Conservation (phyloP, 148 eudicot species). For the Chenopodium suecicum region DNA sequence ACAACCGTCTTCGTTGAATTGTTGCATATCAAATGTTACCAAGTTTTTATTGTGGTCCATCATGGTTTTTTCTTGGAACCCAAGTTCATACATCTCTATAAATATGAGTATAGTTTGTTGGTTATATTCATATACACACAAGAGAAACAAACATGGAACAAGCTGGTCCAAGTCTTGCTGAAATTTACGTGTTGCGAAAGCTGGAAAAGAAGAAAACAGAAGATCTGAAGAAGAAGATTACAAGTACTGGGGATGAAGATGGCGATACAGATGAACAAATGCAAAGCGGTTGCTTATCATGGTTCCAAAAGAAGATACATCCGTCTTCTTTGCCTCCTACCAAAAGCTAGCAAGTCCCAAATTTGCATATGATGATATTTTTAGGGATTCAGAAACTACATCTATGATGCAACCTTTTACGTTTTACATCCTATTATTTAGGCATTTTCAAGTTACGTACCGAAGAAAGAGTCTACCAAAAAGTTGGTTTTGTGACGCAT, state of each 20-base stretch:
- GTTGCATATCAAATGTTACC: neutral
- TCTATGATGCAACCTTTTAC: too few species aligned
- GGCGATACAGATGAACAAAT: neutral
- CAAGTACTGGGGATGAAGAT: neutral
- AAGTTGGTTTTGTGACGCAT: too few species aligned
- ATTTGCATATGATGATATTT: too few species aligned
- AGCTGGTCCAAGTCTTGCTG: conserved; percentile 21
- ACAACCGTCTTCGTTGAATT: neutral
- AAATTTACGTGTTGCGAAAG: conserved; percentile 24
- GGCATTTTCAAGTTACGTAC: too few species aligned
- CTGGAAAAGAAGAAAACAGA: conserved; percentile 23
- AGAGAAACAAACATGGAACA: conserved; percentile 12
- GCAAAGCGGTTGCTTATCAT: conserved; percentile 23
- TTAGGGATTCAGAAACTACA: too few species aligned
- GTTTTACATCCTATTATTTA: too few species aligned
- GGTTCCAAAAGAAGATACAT: conserved; percentile 19
- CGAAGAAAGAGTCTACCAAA: too few species aligned
- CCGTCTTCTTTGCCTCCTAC: conserved; percentile 13
- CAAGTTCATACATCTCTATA: conserved; percentile 17
- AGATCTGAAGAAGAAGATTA: neutral
- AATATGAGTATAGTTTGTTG: neutral
- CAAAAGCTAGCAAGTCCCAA: neutral
- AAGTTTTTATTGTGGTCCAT: neutral
- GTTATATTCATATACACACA: neutral
- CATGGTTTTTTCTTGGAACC: conserved; percentile 12